A percentile compares a stretch with the other conserved stretches of the same genome.
phyloP scores from a whole-genome alignment of 202 grass and related monocot genomes.

The Saccharum hybrid region DNA sequence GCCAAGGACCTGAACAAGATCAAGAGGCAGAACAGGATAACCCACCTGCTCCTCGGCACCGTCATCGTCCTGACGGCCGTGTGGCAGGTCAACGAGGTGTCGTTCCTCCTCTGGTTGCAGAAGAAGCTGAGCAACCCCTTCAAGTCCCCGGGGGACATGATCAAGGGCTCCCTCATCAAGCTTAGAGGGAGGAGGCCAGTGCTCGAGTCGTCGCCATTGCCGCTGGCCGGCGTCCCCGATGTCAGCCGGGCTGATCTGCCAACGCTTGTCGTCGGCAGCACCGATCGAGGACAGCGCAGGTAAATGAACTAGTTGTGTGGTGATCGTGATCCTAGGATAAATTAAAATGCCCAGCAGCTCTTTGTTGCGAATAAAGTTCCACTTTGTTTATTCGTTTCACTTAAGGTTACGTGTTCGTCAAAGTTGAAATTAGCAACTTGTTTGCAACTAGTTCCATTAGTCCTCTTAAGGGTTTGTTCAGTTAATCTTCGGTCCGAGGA shows the following conservation, averaged over 20 bases:
- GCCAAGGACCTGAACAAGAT: constrained; percentile 59
- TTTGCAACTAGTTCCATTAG: not conserved
- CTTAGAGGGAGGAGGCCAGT: constrained; percentile 22
- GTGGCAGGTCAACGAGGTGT: constrained; percentile 65
- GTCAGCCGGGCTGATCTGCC: constrained; percentile 34
- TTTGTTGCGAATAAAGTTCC: not conserved
- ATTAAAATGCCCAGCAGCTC: not conserved
- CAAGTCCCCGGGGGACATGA: constrained; percentile 50
- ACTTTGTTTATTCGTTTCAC: not conserved
- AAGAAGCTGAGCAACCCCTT: constrained; percentile 57
- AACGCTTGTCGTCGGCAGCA: constrained; percentile 31
- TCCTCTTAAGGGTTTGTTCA: not conserved
- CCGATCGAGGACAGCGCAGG: not conserved
- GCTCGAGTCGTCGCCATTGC: constrained; percentile 46
- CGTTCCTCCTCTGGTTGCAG: constrained; percentile 50
- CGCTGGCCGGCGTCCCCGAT: constrained; percentile 23
- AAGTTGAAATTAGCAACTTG: not conserved
- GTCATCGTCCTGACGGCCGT: constrained; percentile 51
- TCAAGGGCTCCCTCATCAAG: constrained; percentile 47
- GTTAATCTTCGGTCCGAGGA: not conserved
- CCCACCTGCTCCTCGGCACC: constrained; percentile 58
- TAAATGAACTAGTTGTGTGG: not conserved
- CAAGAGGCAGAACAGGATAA: constrained; percentile 70
- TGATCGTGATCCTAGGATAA: not conserved
- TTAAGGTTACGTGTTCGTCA: not conserved